phyloP scores from a whole-genome alignment of 1,284 basidiomycete genomes.

The Boletellus deceptivus region DNA sequence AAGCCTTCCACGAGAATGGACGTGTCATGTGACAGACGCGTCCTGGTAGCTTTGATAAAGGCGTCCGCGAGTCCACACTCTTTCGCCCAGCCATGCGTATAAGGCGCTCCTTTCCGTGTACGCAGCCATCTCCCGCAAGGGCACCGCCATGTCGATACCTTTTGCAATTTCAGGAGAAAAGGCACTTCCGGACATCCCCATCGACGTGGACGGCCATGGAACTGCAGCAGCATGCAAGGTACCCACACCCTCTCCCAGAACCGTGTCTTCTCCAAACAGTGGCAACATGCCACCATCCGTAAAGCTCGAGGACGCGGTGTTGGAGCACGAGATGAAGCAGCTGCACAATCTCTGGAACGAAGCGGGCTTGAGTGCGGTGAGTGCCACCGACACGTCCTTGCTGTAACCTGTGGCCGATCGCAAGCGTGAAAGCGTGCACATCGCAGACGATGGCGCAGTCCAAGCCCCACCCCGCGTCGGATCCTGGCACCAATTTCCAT shows the following conservation, averaged over 20 bases:
- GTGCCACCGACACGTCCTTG: neutral
- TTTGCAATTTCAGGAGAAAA: conserved; percentile 15
- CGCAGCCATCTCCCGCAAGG: too few relatives aligned
- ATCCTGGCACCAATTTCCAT: conserved; percentile 15
- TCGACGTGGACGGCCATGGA: neutral
- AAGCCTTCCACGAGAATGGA: too few relatives aligned
- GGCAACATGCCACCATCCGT: conserved; percentile 16
- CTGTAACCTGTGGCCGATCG: conserved; percentile 1
- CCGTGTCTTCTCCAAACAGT: neutral
- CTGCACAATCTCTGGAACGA: conserved; percentile 29
- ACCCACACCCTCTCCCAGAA: neutral
- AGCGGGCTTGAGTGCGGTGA: conserved; percentile 20
- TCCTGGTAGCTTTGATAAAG: conserved; percentile 6
- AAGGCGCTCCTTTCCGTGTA: neutral
- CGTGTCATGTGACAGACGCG: neutral
- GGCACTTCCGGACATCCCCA: conserved; percentile 20
- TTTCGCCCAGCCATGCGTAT: conserved; percentile 9
- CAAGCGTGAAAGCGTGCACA: conserved; percentile 21
- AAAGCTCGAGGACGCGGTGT: conserved; percentile 17
- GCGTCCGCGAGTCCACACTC: conserved; percentile 1
- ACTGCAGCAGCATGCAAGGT: neutral
- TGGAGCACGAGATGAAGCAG: conserved; percentile 17
- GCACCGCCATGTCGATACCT: conserved; percentile 10
- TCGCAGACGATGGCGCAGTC: conserved; percentile 16
- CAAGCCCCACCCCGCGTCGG: neutral